phyloP scores from a whole-genome alignment of 2,329 filamentous ascomycete species.

The Chrysoporthe puriensis region DNA sequence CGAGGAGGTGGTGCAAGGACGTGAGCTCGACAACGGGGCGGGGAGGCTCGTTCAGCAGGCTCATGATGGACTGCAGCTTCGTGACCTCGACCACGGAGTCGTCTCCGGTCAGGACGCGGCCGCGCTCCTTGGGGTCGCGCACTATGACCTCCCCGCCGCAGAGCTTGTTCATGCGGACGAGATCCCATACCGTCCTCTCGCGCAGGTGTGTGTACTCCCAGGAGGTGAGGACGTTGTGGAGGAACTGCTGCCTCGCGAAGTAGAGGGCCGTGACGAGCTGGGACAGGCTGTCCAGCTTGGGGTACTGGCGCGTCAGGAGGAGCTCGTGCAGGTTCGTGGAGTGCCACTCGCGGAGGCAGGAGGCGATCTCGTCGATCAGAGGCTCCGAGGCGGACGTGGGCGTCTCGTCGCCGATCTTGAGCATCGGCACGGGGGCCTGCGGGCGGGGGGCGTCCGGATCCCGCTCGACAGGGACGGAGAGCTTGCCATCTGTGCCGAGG shows the following conservation, averaged over 20 bases:
- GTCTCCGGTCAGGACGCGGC: conserved; percentile 85
- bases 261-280: conserved; percentile 82
- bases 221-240: conserved; percentile 90
- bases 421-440: conserved; percentile 90
- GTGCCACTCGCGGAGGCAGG: conserved; percentile 96
- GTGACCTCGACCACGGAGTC: conserved; percentile 93
- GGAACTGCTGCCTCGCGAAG: conserved; percentile 81
- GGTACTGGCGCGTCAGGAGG: conserved; percentile 80
- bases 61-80: conserved; percentile 93
- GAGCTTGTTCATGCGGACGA: conserved; percentile 92
- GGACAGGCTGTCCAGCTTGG: conserved; percentile 78
- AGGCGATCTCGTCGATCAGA: conserved; percentile 95
- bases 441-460: conserved; percentile 75
- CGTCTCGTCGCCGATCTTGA: conserved; percentile 97
- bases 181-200: conserved; percentile 92
- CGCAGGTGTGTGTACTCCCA: conserved; percentile 81
- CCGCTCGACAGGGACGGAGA: conserved; percentile 56
- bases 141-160: conserved; percentile 94
- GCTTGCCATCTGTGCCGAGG: conserved; percentile 45
- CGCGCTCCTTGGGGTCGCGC: conserved; percentile 80
- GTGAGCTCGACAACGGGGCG: conserved; percentile 68
- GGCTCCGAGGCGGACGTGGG: conserved; percentile 88
- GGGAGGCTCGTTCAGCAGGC: conserved; percentile 83
- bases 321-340: conserved; percentile 95
- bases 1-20: conserved; percentile 77